These are phyloP conservation scores for Tilletiopsis washingtonensis DNA, from an alignment of 1,284 basidiomycete species.

Conservation along the genomic window DNA sequence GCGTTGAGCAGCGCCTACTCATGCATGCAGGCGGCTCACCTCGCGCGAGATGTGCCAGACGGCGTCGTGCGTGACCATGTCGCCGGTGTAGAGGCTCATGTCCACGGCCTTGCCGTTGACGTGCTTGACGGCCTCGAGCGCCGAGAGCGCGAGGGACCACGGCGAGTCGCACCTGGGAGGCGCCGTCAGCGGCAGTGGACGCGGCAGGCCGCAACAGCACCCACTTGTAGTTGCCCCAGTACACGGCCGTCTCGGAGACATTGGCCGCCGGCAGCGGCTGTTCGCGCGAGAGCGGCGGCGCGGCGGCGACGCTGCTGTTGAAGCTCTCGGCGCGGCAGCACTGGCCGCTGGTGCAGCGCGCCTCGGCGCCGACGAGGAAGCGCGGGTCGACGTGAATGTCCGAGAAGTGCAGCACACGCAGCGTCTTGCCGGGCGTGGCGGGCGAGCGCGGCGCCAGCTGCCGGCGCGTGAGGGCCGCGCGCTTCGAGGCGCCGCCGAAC, in stretches of 20 bases:
- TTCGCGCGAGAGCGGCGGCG: slow-evolving; percentile 17
- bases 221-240: slow-evolving; percentile 51
- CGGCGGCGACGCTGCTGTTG: slow-evolving; percentile 54
- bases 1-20: too few species aligned
- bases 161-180: slow-evolving; percentile 74
- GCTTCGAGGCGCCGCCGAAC: slow-evolving; percentile 20
- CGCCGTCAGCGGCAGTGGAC: slow-evolving; percentile 59
- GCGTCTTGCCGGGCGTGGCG: slow-evolving; percentile 53
- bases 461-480: background rate
- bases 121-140: slow-evolving; percentile 61
- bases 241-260: slow-evolving; percentile 26
- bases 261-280: slow-evolving; percentile 18
- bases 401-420: slow-evolving; percentile 68
- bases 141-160: slow-evolving; percentile 58
- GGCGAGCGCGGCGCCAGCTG: too few species aligned
- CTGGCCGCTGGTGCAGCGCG: slow-evolving; percentile 62
- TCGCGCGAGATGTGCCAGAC: slow-evolving; percentile 37
- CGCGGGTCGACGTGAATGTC: slow-evolving; percentile 74
- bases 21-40: too few species aligned
- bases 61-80: slow-evolving; percentile 56
- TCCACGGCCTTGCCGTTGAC: slow-evolving; percentile 61
- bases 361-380: slow-evolving; percentile 65
- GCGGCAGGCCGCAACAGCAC: slow-evolving; percentile 64
- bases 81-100: slow-evolving; percentile 66
- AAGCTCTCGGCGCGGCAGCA: slow-evolving; percentile 62